Base-by-base conservation (phyloP, 768 basidiomycete genomes). In the Podaxis sp. region DNA sequence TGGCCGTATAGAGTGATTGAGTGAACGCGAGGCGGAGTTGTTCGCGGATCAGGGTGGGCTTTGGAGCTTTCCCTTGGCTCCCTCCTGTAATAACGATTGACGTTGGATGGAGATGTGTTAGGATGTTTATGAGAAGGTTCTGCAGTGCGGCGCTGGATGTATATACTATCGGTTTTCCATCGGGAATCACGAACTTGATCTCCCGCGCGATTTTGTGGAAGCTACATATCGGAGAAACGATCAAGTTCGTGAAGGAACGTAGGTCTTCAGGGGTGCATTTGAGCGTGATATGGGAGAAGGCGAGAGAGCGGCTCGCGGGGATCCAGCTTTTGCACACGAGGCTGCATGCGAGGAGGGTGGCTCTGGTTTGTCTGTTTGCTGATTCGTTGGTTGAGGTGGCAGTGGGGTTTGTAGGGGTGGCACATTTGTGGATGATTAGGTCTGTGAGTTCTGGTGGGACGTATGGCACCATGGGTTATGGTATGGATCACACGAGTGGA, bases 281-380 rank as follows among this genome's bases (percentile, higher is more conserved):
- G 37, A 59, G 36, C 1, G 24, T 41, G 17, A 59, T 38, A 4
- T 5, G 37, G 17, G 58, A 52, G 36, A 59, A 59, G 0, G 37
- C 12, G 12, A 37, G 22, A 17, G 49, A 59, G 13, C 58, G 58
- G n/a, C 58, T 59, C 2, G 58, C 50, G 37, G 69, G 69, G 6
- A 69, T 37, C 72, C 72, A 72, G 11, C 66, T 64, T n/a, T 60
- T 62, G 49, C 69, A 72, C 17, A 72, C 72, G 33, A 70, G 41
- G n/a, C 68, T 65, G 57, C 70, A 73, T 15, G 60, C 56, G 26
- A 62, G 48, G 13, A 71, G 60, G 28, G 67, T 40, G n/a, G 17
- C 20, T 17, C 50, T 40, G 55, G 41, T 22, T 3, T 57, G 8
- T 26, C 15, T 28, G 24, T 68, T 58, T 33, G 64, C 37, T 26